Conservation (phyloP, 2,329 filamentous ascomycete species). For the Fusarium sororula region DNA sequence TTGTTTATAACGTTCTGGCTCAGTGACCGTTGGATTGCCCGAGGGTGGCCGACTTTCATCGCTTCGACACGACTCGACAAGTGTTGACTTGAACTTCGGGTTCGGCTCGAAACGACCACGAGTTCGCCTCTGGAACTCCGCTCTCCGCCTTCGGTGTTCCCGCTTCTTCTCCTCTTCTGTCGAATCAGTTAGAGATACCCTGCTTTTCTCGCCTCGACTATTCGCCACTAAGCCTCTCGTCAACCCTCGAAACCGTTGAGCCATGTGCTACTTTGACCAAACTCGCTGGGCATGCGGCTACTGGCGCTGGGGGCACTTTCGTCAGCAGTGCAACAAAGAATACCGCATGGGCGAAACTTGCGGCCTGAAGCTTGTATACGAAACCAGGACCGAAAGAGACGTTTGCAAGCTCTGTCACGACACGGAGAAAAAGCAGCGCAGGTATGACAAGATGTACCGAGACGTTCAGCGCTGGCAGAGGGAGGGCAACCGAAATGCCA, state of each 20-base stretch:
- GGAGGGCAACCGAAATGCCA: slow-evolving; percentile 77
- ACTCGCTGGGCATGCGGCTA: slow-evolving; percentile 86
- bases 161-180: slow-evolving; percentile 28
- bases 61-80: slow-evolving; percentile 16
- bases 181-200: slow-evolving; percentile 12
- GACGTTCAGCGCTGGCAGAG: slow-evolving; percentile 81
- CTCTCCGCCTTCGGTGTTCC: slow-evolving; percentile 25
- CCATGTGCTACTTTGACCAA: slow-evolving; percentile 97
- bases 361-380: slow-evolving; percentile 88
- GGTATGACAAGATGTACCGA: slow-evolving; percentile 76
- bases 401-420: slow-evolving; percentile 89
- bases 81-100: slow-evolving; percentile 19
- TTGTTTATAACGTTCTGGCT: slow-evolving; percentile 5
- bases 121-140: slow-evolving; percentile 29
- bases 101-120: slow-evolving; percentile 30
- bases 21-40: slow-evolving; percentile 5
- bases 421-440: slow-evolving; percentile 84
- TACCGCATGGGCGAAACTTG: slow-evolving; percentile 97
- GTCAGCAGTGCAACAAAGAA: slow-evolving; percentile 91
- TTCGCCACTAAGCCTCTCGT: slow-evolving; percentile 18
- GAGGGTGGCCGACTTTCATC: neutral
- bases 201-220: slow-evolving; percentile 2
- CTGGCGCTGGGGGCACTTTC: slow-evolving; percentile 95
- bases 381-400: slow-evolving; percentile 69
- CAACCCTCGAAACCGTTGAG: slow-evolving; percentile 40